Evolutionary conservation across 78 protist genomes (phyloP).

Genomic region (Dictyostelium brefeldianum): DNA sequence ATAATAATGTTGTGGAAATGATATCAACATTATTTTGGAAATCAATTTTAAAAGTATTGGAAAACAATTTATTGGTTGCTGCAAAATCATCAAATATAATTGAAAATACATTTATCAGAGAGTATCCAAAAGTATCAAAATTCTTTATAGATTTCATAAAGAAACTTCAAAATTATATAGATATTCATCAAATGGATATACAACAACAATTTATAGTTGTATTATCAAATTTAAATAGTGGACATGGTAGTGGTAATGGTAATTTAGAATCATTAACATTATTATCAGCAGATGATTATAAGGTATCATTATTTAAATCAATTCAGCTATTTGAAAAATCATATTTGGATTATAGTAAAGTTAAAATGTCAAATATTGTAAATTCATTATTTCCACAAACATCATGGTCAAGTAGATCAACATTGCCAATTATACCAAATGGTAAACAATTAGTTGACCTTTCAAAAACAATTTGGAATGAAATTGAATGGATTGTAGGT

Average conservation of each 20-base stretch:
- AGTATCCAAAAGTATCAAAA: constrained; percentile 75
- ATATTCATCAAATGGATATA: constrained; percentile 50
- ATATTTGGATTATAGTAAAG: constrained; percentile 31
- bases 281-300: constrained; percentile 33
- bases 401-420: constrained; percentile 7
- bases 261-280: background rate
- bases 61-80: constrained; percentile 41
- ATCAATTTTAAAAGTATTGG: constrained; percentile 31
- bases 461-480: constrained; percentile 53
- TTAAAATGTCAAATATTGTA: constrained; percentile 3
- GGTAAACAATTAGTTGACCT: constrained; percentile 59
- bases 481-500: constrained; percentile 22
- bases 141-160: constrained; percentile 55
- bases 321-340: constrained; percentile 55
- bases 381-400: constrained; percentile 57
- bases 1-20: background rate
- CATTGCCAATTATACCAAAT: background rate
- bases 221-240: constrained; percentile 3
- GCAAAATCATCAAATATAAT: constrained; percentile 56
- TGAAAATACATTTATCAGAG: constrained; percentile 63
- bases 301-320: constrained; percentile 26
- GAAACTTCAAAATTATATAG: constrained; percentile 64
- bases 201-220: constrained; percentile 2
- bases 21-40: constrained; percentile 58
- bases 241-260: background rate